These are phyloP conservation scores for Lipomyces japonicus DNA, from an alignment of 805 yeast genomes.

Conservation along the genomic window DNA sequence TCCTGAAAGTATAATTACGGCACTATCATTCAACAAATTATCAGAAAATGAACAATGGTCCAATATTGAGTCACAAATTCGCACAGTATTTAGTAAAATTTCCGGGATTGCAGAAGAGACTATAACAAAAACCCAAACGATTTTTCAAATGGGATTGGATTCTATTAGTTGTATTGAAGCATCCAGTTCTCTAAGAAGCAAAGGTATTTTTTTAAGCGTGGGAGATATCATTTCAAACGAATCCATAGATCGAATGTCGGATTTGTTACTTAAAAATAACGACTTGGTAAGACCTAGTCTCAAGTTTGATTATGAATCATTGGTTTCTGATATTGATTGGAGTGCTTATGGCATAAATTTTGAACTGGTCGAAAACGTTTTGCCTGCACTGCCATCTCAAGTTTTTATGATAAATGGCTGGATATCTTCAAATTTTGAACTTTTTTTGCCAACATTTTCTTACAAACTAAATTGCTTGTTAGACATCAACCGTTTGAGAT, in stretches of 20 bases:
- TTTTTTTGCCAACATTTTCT: conserved; percentile 20
- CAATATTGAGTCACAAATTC: conserved; percentile 2
- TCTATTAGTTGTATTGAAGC: conserved; percentile 30
- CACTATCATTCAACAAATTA: not conserved
- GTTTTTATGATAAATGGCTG: conserved; percentile 29
- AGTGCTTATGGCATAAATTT: not conserved
- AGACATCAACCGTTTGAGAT: conserved; percentile 6
- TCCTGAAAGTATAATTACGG: not conserved
- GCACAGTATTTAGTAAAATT: conserved; percentile 6
- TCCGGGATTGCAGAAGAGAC: conserved; percentile 6
- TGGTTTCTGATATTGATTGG: not conserved
- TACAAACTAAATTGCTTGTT: not conserved
- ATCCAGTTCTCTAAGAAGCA: conserved; percentile 13
- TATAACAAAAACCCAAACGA: conserved; percentile 9
- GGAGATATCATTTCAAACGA: conserved; percentile 17
- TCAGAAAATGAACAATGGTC: conserved; percentile 3
- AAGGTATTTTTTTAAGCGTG: conserved; percentile 19
- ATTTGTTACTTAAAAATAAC: not conserved
- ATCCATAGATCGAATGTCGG: conserved; percentile 11
- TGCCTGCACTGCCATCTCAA: conserved; percentile 30
- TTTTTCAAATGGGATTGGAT: conserved; percentile 29
- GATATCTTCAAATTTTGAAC: conserved; percentile 11
- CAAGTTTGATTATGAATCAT: not conserved
- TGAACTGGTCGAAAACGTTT: conserved; percentile 8
- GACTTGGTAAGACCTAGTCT: no score